Conservation (phyloP, 208 protist species). For the Trypanosomatidae sp. region DNA sequence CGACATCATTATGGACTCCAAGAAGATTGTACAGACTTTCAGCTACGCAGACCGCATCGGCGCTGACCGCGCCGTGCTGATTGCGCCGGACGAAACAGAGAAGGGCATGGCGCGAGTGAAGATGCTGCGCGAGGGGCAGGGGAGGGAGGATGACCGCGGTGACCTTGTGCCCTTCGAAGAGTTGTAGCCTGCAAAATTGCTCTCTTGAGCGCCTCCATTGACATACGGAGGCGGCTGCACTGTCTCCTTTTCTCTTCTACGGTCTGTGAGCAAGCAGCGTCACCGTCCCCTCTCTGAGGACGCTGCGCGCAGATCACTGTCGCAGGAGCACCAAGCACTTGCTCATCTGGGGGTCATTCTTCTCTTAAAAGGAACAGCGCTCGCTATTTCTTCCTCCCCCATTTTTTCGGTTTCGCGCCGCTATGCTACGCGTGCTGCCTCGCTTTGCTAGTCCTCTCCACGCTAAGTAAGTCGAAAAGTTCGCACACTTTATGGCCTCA, state of each 20-base stretch:
- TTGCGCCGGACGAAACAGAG: conserved; percentile 94
- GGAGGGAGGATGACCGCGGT: conserved; percentile 66
- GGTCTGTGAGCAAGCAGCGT: not conserved
- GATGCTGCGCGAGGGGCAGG: conserved; percentile 80
- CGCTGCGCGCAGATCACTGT: not conserved
- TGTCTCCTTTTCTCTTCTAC: conserved; percentile 12
- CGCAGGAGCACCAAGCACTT: not conserved
- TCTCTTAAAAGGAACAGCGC: not conserved
- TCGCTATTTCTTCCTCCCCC: not conserved
- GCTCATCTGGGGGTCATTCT: not conserved
- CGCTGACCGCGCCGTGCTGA: conserved; percentile 84
- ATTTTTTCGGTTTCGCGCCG: not conserved
- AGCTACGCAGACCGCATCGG: conserved; percentile 95
- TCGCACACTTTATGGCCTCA: not conserved
- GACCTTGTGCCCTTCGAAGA: conserved; percentile 53
- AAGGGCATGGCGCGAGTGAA: conserved; percentile 91
- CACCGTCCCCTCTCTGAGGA: not conserved
- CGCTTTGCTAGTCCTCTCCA: conserved; percentile 1
- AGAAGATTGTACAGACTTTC: conserved; percentile 91
- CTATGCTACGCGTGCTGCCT: not conserved
- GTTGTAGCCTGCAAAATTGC: conserved; percentile 18
- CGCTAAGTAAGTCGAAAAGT: conserved; percentile 9
- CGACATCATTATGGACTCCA: conserved; percentile 93
- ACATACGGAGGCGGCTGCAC: not conserved
- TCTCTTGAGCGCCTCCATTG: not conserved